Evolutionary conservation across 2,329 filamentous ascomycete genomes (phyloP), one percentile per base, ranked within the genome.

Genomic region (Canariomyces notabilis): DNA sequence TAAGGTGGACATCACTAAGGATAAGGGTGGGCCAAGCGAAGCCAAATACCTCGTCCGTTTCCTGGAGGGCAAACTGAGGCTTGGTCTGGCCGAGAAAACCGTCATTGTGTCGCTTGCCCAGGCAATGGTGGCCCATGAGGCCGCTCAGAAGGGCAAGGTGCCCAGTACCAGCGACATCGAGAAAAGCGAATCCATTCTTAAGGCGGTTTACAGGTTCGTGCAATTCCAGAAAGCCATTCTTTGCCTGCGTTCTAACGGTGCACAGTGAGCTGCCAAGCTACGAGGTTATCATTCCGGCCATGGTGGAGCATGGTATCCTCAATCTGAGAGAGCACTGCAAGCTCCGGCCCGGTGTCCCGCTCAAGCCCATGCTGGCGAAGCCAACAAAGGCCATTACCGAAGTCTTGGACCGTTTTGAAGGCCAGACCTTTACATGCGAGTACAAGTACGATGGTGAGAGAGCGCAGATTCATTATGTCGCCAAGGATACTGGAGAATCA

Each of bases 361-460:
- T 98, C 48, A 98, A 98, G 67, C 93, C 93, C 58, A 98, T 98
- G 93, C 76, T 98, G 71, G 93, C 93, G 16, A 97, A 97, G 61
- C 93, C 93, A 3, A 98, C 93, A 8, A 98, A 98, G 66, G 90
- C 93, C 5, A 96, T 98, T 59, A 95, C 90, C 1, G 93, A 98
- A 68, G 93, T 98, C 0, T 76, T 98, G 9, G 91, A 98, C 66
- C 87, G 93, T 5, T 98, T 98, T 56, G 93, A 97, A 63, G 83
- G 87, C 53, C 93, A 95, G 62, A 86, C 85, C 20, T 98, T 98
- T 61, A 97, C 93, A 1, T 98, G 93, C 69, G 93, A 98, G 65
- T 98, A 95, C 75, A 98, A 98, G 67, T 98, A 98, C 61, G 93
- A 98, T 59, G 93, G 93, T 39, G 93, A 98, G 67, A 79, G 93